phyloP scores from a whole-genome alignment of 2,329 filamentous ascomycete species.

The Fusarium pseudoanthophilum region DNA sequence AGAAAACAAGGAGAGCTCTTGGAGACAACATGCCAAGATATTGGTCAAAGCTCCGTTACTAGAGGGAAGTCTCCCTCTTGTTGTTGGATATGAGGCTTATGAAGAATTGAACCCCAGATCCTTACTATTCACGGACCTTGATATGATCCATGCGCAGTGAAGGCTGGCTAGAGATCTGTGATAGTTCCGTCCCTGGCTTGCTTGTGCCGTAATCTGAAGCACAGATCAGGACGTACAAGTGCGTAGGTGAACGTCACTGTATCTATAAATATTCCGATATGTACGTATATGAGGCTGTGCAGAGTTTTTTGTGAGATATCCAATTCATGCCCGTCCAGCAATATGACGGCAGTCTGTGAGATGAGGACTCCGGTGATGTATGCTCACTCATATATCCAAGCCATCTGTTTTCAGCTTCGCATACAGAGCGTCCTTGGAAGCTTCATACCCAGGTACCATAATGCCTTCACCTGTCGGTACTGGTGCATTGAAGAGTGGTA shows the following conservation, averaged over 20 bases:
- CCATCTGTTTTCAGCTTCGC: constrained; percentile 37
- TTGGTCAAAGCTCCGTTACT: constrained; percentile 16
- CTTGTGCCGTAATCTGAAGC: constrained; percentile 14
- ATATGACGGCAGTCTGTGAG: neutral
- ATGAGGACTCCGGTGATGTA: neutral
- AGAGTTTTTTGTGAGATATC: neutral
- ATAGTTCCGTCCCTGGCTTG: constrained; percentile 2
- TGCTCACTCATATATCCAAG: constrained; percentile 36
- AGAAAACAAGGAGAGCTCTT: constrained; percentile 15
- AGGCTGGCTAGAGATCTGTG: constrained; percentile 23
- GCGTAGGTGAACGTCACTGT: neutral
- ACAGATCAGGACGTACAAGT: neutral
- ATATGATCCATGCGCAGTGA: constrained; percentile 21
- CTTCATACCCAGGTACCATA: constrained; percentile 39
- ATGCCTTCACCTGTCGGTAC: constrained; percentile 39
- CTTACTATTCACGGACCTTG: constrained; percentile 23
- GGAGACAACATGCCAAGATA: constrained; percentile 16
- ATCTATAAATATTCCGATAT: constrained; percentile 6
- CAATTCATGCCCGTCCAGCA: neutral
- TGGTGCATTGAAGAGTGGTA: constrained; percentile 45
- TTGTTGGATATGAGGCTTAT: constrained; percentile 17
- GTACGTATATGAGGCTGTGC: neutral
- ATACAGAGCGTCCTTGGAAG: constrained; percentile 39
- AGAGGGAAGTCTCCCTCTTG: constrained; percentile 1
- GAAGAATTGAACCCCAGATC: constrained; percentile 12